phyloP scores from a whole-genome alignment of 176 grass and related monocot species.

The Phoenix roebelenii region DNA sequence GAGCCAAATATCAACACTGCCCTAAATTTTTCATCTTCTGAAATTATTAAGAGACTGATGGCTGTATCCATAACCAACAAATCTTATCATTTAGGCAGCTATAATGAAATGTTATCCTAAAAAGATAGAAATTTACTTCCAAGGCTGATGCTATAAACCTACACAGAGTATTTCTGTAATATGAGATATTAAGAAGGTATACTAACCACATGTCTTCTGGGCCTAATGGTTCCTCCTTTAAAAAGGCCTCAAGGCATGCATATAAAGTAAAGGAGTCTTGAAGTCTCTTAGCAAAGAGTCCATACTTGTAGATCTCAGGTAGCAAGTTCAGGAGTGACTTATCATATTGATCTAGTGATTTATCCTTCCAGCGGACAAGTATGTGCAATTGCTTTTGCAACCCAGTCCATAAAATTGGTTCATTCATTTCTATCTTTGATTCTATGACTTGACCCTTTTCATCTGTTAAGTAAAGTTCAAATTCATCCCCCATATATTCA shows the following conservation, averaged over 20 bases:
- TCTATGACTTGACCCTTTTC: constrained; percentile 34
- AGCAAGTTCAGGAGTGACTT: constrained; percentile 42
- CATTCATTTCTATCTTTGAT: constrained; percentile 60
- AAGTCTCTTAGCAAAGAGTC: constrained; percentile 42
- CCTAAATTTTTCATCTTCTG: too few relatives aligned
- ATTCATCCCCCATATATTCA: constrained; percentile 17
- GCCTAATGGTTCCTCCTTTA: constrained; percentile 78
- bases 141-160: too few relatives aligned
- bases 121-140: too few relatives aligned
- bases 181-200: constrained; percentile 1
- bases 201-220: constrained; percentile 89
- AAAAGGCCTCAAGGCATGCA: constrained; percentile 82
- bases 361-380: constrained; percentile 56
- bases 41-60: too few relatives aligned
- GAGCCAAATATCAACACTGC: too few relatives aligned
- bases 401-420: constrained; percentile 30
- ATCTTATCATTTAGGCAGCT: too few relatives aligned
- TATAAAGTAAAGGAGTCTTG: constrained; percentile 60
- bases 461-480: constrained; percentile 56
- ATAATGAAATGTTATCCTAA: too few relatives aligned
- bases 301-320: constrained; percentile 72
- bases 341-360: constrained; percentile 45
- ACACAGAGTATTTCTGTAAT: too few relatives aligned
- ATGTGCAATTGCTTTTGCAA: constrained; percentile 45
- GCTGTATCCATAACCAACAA: too few relatives aligned